Base-by-base conservation (phyloP, 108 stramenopile genomes). In the Skeletonema marinoi region DNA sequence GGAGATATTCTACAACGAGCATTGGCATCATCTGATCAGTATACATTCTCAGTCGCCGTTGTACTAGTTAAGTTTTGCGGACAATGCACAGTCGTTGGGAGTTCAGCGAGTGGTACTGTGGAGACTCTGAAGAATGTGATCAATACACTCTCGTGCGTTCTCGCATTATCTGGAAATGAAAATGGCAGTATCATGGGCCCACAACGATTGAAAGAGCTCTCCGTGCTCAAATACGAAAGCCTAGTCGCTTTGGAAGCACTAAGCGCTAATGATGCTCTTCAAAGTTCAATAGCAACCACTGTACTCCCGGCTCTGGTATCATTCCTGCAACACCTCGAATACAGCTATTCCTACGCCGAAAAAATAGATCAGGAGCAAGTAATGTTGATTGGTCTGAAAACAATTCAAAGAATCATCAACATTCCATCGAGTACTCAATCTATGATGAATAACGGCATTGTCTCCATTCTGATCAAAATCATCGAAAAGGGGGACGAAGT, bases 51-150 rank as follows among this genome's bases (percentile, higher is more conserved):
- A 6, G 87, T 88, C 13, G 75, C 88, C 13, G 58, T 91, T 31
- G 83, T 85, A 4, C 41, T 92, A 17, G 88, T 94, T n/a, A 68
- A 87, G 41, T 91, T 84, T 32, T 94, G 91, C 44, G 93, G 93
- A 44, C 88, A 91, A 2, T 75, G 79, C 58, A 82, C 87, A 17
- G 82, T 75, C 63, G 74, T 86, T 32, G 88, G 88, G 13, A 68
- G 19, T 59, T 3, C 32, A 11, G 59, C 68, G 5, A 65, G 78
- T 21, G 88, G 81, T 16, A 89, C 83, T 54, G 32, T 86, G 3
- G 78, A 77, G 39, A 81, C 93, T 9, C 81, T 94, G 3, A 82
- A 82, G 12, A 78, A 86, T 67, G 83, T 88, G 8, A 90, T 94
- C 39, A 79, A 78, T 17, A 78, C 87, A 32, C 84, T 90, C 4